Evolutionary conservation across 768 basidiomycete species (phyloP).

Genomic region (Artomyces pyxidatus): DNA sequence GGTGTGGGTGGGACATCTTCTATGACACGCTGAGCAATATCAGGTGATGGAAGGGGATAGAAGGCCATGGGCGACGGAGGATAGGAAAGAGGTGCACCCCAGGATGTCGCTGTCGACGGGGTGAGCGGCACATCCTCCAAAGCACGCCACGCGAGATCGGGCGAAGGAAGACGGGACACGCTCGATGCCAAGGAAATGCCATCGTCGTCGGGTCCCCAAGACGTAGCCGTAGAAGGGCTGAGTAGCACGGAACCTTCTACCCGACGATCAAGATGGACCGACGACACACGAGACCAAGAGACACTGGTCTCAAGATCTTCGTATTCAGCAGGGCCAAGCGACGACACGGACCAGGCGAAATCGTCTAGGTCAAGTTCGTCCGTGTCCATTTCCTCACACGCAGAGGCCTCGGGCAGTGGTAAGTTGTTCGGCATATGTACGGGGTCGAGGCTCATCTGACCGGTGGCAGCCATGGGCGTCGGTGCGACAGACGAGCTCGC

Average conservation of each 20-base stretch:
- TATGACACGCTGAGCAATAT: constrained; percentile 42
- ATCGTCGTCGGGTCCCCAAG: constrained; percentile 16
- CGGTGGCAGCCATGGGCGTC: constrained; percentile 38
- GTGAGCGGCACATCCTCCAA: constrained; percentile 22
- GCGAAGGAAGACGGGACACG: constrained; percentile 18
- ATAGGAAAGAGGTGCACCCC: constrained; percentile 12
- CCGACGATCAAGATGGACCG: constrained; percentile 49
- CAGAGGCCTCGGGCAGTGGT: constrained; percentile 20
- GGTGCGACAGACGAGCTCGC: constrained; percentile 44
- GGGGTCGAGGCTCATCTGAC: constrained; percentile 43
- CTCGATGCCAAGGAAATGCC: constrained; percentile 9
- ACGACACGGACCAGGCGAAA: constrained; percentile 63
- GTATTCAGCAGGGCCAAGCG: constrained; percentile 46
- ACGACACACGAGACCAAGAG: constrained; percentile 35
- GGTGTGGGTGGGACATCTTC: constrained; percentile 48
- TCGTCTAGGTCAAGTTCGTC: constrained; percentile 53
- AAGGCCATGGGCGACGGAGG: constrained; percentile 7
- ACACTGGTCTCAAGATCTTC: constrained; percentile 33
- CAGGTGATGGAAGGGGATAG: constrained; percentile 16
- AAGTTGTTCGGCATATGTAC: constrained; percentile 42
- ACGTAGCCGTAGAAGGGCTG: constrained; percentile 27
- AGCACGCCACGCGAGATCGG: constrained; percentile 21
- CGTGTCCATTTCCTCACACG: constrained; percentile 22
- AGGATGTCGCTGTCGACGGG: constrained; percentile 15
- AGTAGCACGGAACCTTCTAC: constrained; percentile 47